Evolutionary conservation across 1,284 basidiomycete species (phyloP).

Genomic region (Volvariella surrecta): DNA sequence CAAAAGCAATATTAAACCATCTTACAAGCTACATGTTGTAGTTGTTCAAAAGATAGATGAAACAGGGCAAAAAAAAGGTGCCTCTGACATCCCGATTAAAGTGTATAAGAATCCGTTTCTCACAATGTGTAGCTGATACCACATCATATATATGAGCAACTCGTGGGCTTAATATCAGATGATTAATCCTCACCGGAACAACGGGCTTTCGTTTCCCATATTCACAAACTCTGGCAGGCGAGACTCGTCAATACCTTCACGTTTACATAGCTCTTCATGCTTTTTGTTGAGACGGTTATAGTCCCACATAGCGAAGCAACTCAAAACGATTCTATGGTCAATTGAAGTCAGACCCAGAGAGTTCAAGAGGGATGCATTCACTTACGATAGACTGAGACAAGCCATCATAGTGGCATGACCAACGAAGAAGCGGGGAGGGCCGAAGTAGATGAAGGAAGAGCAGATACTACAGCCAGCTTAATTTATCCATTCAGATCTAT

Average conservation of each 20-base stretch:
- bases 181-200: slow-evolving; percentile 41
- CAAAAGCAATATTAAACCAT: too few species aligned
- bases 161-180: too few species aligned
- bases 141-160: too few species aligned
- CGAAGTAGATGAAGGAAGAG: slow-evolving; percentile 25
- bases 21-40: too few species aligned
- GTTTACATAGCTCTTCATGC: slow-evolving; percentile 29
- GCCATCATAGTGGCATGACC: slow-evolving; percentile 45
- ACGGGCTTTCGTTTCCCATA: slow-evolving; percentile 37
- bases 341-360: slow-evolving; percentile 13
- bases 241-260: slow-evolving; percentile 28
- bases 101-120: too few species aligned
- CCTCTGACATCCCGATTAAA: too few species aligned
- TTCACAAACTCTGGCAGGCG: slow-evolving; percentile 27
- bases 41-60: too few species aligned
- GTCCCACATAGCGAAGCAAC: slow-evolving; percentile 19
- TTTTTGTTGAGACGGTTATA: slow-evolving; percentile 27
- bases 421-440: slow-evolving; percentile 35
- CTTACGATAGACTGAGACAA: slow-evolving; percentile 30
- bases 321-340: slow-evolving; percentile 14
- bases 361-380: slow-evolving; percentile 10
- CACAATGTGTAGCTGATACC: too few species aligned
- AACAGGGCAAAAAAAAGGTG: too few species aligned
- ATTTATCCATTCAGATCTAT: neutral
- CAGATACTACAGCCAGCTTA: slow-evolving; percentile 13